Conservation (phyloP, 2,329 filamentous ascomycete genomes). For the Stenocarpella maydis region DNA sequence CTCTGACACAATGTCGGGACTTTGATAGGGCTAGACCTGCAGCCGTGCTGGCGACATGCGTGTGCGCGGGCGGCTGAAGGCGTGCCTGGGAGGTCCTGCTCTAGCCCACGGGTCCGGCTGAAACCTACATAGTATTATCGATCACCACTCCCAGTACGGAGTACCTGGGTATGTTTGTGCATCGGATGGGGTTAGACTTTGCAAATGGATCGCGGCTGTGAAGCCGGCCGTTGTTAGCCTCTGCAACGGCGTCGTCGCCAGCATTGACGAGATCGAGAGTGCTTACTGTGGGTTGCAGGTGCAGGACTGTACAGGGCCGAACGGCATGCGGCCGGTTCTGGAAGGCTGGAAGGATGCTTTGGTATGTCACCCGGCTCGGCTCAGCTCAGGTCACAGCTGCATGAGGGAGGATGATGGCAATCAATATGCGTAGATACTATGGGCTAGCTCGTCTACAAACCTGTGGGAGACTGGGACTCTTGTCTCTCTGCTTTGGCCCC, state of each 20-base stretch:
- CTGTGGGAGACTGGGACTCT: too few relatives aligned
- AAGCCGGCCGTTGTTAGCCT: slow-evolving; percentile 11
- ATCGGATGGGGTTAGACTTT: too few relatives aligned
- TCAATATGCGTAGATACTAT: too few relatives aligned
- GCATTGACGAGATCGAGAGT: not conserved
- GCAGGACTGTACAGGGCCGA: not conserved
- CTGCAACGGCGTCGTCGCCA: slow-evolving; percentile 15
- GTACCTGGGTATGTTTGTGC: too few relatives aligned
- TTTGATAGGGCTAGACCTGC: slow-evolving; percentile 17
- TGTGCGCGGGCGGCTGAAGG: not conserved
- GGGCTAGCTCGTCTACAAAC: too few relatives aligned
- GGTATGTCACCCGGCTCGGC: not conserved
- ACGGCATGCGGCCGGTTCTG: not conserved
- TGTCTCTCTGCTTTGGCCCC: slow-evolving; percentile 14
- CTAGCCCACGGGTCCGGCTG: slow-evolving; percentile 22
- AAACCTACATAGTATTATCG: slow-evolving; percentile 9
- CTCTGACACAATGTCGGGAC: slow-evolving; percentile 16
- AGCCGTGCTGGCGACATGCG: not conserved
- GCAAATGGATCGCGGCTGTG: slow-evolving; percentile 14
- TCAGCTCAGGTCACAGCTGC: not conserved
- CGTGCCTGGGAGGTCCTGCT: not conserved
- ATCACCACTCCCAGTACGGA: too few relatives aligned
- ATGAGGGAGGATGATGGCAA: too few relatives aligned
- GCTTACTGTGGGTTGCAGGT: too few relatives aligned
- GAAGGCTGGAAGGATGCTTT: too few relatives aligned